Conservation (phyloP, 1,139 yeast species). For the Protomyces arabidopsidicola region DNA sequence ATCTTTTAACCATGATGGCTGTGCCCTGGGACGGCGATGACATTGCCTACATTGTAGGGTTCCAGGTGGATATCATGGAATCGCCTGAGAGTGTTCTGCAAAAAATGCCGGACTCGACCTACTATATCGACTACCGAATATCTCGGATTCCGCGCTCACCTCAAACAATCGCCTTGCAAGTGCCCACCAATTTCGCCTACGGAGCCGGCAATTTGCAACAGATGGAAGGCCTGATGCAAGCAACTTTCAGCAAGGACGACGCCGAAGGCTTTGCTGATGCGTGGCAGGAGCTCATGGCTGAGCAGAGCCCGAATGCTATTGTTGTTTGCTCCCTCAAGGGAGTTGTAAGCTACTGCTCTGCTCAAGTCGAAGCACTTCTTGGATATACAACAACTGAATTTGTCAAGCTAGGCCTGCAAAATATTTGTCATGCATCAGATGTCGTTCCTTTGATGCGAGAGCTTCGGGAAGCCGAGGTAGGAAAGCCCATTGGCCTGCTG, state of each 20-base stretch:
- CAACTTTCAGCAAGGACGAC: neutral
- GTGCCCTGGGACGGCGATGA: conserved; percentile 27
- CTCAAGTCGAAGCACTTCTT: conserved; percentile 9
- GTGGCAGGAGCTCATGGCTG: conserved; percentile 15
- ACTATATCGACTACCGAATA: conserved; percentile 8
- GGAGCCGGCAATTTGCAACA: neutral
- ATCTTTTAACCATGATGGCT: conserved; percentile 30
- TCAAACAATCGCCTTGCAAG: neutral
- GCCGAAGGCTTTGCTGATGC: neutral
- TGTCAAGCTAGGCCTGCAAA: conserved; percentile 18
- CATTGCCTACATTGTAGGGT: conserved; percentile 9
- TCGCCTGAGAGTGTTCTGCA: conserved; percentile 5
- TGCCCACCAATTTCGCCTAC: neutral
- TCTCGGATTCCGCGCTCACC: conserved; percentile 1
- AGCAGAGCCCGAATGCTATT: conserved; percentile 25
- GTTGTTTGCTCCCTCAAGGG: conserved; percentile 29
- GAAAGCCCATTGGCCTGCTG: conserved; percentile 18
- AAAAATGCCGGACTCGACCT: neutral
- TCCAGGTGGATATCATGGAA: conserved; percentile 8
- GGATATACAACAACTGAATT: conserved; percentile 28
- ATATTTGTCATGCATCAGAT: conserved; percentile 28
- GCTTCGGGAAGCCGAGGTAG: conserved; percentile 10
- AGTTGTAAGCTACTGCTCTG: conserved; percentile 23
- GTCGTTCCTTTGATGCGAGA: conserved; percentile 28
- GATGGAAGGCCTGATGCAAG: neutral